Evolutionary conservation across 768 basidiomycete species (phyloP), one percentile per base, ranked within the genome.

Genomic region (Lentinula detonsa): DNA sequence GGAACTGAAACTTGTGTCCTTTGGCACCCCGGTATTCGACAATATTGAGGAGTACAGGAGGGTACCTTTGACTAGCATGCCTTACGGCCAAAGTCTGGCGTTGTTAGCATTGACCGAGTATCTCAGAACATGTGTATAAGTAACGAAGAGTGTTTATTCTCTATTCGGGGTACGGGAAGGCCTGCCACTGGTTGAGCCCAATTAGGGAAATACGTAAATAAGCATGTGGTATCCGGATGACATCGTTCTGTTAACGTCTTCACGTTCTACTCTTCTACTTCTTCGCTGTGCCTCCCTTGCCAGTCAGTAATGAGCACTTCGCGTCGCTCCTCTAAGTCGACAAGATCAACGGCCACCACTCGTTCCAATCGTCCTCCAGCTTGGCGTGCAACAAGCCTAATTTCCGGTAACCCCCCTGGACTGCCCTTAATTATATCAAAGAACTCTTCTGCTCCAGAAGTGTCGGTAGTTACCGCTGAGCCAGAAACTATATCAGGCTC

Each of bases 31-130:
- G 3, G 81, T 84, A 43, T 82, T 83, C 53, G 68, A 75, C 51
- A 68, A 78, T 59, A 64, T 78, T 33, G 77, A 83, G 53, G 77
- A 74, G 59, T 84, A 82, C 68, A 79, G 77, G 65, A 71, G 75
- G 49, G 76, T 84, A 48, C 75, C 78, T n/a, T 71, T 82, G 65
- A 85, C 82, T 23, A 77, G 78, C 55, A 83, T 84, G 82, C 82
- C 82, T 11, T 84, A 83, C 64, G 82, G 83, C 13, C 81, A 83
- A 65, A 80, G 79, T 61, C 69, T 83, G 62, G 81, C 80, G 18
- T 69, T 81, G 61, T 67, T 80, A 37, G 81, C 81, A 15, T 68
- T 82, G 63, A 80, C 80, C 15, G 81, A 82, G 65, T 77, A 77
- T 58, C 68, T 77, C 33, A 76, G 76, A 68, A 76, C 72, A 23